These are phyloP conservation scores for Brasilioporus rufonigricans DNA, from an alignment of 768 basidiomycete genomes.

Conservation along the genomic window DNA sequence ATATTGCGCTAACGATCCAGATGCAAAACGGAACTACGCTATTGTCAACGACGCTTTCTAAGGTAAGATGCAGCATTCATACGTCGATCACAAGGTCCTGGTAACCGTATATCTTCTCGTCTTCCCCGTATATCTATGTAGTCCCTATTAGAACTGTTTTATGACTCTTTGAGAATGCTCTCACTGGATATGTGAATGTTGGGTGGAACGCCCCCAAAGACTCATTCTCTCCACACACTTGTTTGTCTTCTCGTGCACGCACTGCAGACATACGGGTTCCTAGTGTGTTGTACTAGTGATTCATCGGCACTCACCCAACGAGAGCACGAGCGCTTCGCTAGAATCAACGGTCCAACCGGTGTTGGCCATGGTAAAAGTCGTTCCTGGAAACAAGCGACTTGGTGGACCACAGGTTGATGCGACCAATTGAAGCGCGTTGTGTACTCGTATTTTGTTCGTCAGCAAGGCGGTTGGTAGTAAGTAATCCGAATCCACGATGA, in stretches of 20 bases:
- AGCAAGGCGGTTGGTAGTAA: constrained; percentile 1
- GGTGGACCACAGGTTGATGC: too few species aligned
- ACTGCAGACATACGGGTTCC: constrained; percentile 43
- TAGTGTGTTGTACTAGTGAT: not conserved
- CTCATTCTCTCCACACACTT: constrained; percentile 54
- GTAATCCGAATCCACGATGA: constrained; percentile 28
- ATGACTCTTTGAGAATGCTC: not conserved
- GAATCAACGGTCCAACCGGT: constrained; percentile 76
- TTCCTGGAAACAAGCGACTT: not conserved
- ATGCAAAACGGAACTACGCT: constrained; percentile 75
- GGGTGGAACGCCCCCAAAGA: constrained; percentile 74
- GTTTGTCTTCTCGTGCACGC: constrained; percentile 65
- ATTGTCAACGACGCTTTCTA: constrained; percentile 1
- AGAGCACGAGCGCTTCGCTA: constrained; percentile 72
- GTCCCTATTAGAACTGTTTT: constrained; percentile 5
- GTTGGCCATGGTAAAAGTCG: constrained; percentile 17
- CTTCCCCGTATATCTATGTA: constrained; percentile 86
- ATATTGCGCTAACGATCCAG: constrained; percentile 79
- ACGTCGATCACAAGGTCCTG: constrained; percentile 82
- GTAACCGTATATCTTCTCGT: constrained; percentile 96
- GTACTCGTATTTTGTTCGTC: constrained; percentile 20
- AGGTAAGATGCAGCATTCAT: constrained; percentile 25
- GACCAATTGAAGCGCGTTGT: constrained; percentile 29
- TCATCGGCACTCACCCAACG: constrained; percentile 52
- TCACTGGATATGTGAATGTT: constrained; percentile 91